Evolutionary conservation across 2,329 filamentous ascomycete genomes (phyloP), one percentile per base, ranked within the genome.

Genomic region (Lecanicillium sp.): DNA sequence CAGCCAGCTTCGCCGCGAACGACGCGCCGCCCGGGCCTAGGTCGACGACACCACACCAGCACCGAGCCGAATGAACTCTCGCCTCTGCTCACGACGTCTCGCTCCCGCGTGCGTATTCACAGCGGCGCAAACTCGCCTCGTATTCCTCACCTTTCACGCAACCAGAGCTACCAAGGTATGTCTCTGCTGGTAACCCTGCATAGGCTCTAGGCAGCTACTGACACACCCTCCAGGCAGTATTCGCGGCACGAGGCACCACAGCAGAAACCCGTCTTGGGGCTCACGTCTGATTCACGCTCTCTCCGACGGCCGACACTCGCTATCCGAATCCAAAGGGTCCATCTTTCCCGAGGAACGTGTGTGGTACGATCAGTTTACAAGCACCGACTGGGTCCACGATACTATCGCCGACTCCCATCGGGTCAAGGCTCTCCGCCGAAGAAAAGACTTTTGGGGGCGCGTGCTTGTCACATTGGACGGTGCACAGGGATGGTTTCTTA

Each of bases 331-430:
- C 35, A 84, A 80, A 52, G 65, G 70, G 25, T 80, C 78, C 4
- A 62, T 83, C 9, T 81, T 78, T 50, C 68, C 81, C 36, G 85
- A 95, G 54, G 88, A 96, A 49, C 80, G 92, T 43, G 84, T 94
- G 9, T 96, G 92, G 92, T 96, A 96, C 63, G 92, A 98, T 66
- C 92, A 98, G 62, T 95, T 95, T 54, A 95, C 88, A 5, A 94
- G 86, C 6, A 95, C 87, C 40, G 90, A 98, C 59, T 98, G 92
- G 92, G 89, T 98, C 1, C 90, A 95, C 57, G 92, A 98, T 60
- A 89, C 84, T 58, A 95, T 98, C 49, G 86, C 88, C 52, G 92
- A 96, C 62, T 87, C 89, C 9, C 86, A 88, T 51, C 84, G 92
- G 18, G 79, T 94, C 35, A 92, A 94, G 58, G 80, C 80, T 38